A percentile compares a stretch with the other conserved stretches of the same genome.
phyloP scores from a whole-genome alignment of 805 yeast species.

The Candida quercuum region DNA sequence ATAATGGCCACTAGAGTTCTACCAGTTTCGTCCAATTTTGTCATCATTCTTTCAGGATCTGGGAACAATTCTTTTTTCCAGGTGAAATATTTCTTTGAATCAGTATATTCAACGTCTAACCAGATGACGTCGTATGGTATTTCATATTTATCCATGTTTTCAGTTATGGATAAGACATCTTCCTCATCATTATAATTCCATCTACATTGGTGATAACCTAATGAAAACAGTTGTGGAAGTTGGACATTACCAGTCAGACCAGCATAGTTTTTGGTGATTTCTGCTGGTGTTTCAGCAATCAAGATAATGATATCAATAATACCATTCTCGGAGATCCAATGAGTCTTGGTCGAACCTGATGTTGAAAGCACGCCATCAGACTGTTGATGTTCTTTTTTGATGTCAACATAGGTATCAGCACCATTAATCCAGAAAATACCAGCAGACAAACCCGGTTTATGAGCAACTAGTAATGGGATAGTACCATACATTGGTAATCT shows the following conservation, averaged over 20 bases:
- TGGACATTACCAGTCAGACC: conserved; percentile 64
- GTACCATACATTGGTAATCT: conserved; percentile 92
- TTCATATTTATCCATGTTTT: conserved; percentile 61
- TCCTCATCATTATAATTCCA: conserved; percentile 93
- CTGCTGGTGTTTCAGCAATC: conserved; percentile 51
- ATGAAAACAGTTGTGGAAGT: conserved; percentile 71
- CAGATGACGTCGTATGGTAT: conserved; percentile 91
- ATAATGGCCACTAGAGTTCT: conserved; percentile 79
- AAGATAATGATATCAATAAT: conserved; percentile 68
- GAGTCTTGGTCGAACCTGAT: conserved; percentile 41
- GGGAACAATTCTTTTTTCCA: conserved; percentile 80
- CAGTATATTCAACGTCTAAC: conserved; percentile 93
- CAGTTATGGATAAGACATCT: conserved; percentile 72
- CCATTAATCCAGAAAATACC: conserved; percentile 91
- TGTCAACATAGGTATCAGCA: conserved; percentile 89
- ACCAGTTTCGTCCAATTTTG: conserved; percentile 60
- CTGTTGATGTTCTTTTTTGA: conserved; percentile 32
- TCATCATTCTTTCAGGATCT: conserved; percentile 64
- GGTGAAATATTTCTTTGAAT: conserved; percentile 81
- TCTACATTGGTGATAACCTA: conserved; percentile 94
- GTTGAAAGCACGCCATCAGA: conserved; percentile 11
- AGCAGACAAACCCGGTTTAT: conserved; percentile 47
- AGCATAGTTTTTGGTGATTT: conserved; percentile 58
- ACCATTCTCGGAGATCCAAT: conserved; percentile 95
- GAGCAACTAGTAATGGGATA: conserved; percentile 81